Evolutionary conservation across 2,329 filamentous ascomycete genomes (phyloP).

Genomic region (Cytospora mali): DNA sequence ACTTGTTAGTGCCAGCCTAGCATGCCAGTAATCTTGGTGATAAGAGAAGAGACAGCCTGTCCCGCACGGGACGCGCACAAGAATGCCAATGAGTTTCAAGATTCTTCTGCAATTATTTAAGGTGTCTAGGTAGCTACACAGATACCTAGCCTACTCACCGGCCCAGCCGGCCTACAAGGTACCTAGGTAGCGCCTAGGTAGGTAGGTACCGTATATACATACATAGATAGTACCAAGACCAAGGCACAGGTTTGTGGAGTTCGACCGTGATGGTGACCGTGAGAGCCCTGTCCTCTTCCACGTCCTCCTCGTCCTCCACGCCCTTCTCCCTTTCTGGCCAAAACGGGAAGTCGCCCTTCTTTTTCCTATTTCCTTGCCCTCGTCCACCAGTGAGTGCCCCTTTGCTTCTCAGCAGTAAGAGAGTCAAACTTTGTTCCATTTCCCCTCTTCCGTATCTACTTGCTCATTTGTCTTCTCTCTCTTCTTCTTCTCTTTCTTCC

Average conservation of each 20-base stretch:
- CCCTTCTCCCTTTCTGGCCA: slow-evolving; percentile 17
- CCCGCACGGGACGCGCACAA: slow-evolving; percentile 17
- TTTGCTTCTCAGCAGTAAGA: slow-evolving; percentile 1
- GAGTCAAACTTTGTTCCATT: slow-evolving; percentile 2
- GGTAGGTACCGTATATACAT: neutral
- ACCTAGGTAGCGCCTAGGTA: neutral
- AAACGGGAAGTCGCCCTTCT: slow-evolving; percentile 9
- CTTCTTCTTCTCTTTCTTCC: slow-evolving; percentile 25
- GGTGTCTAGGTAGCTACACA: neutral
- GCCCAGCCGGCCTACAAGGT: no score
- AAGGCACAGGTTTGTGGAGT: neutral
- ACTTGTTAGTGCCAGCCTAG: slow-evolving; percentile 19
- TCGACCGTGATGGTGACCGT: neutral
- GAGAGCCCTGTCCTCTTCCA: neutral
- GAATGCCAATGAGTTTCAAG: slow-evolving; percentile 20
- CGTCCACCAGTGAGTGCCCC: neutral
- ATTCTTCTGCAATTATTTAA: slow-evolving; percentile 15
- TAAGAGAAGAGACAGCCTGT: slow-evolving; percentile 18
- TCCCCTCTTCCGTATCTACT: neutral
- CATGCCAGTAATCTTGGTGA: slow-evolving; percentile 22
- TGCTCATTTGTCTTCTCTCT: slow-evolving; percentile 13
- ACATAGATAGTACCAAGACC: neutral
- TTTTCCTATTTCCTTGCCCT: slow-evolving; percentile 14
- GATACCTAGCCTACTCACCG: neutral
- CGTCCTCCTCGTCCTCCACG: slow-evolving; percentile 4